phyloP scores from a whole-genome alignment of 1,284 basidiomycete species.

The Gymnopus androsaceus region DNA sequence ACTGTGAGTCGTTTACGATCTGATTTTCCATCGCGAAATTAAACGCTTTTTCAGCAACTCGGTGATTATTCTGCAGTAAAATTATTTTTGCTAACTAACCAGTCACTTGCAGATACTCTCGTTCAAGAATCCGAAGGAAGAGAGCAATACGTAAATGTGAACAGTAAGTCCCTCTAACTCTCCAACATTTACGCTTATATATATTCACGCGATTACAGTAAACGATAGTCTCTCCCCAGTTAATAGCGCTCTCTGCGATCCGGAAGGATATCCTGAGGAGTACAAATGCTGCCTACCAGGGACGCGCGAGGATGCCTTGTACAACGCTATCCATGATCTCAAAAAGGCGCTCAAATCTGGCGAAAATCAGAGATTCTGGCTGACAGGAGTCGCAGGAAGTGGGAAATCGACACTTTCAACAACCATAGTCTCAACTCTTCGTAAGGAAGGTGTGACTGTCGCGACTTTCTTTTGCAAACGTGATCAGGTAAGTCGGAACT shows the following conservation, averaged over 20 bases:
- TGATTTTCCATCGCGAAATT: background rate
- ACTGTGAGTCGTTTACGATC: background rate
- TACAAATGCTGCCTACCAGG: background rate
- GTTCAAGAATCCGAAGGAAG: background rate
- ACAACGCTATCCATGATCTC: background rate
- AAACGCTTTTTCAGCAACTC: background rate
- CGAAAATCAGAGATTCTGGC: slow-evolving; percentile 18
- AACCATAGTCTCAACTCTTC: slow-evolving; percentile 15
- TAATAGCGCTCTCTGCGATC: background rate
- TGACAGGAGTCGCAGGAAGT: slow-evolving; percentile 23
- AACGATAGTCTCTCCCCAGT: background rate
- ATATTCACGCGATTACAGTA: background rate
- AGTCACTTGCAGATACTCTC: background rate
- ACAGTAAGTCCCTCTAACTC: background rate
- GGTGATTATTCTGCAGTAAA: background rate
- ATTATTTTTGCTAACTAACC: no score
- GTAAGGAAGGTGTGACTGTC: slow-evolving; percentile 3
- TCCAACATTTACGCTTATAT: background rate
- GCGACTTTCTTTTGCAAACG: slow-evolving; percentile 1
- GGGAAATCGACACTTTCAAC: slow-evolving; percentile 26
- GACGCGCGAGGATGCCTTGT: background rate
- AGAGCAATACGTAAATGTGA: background rate
- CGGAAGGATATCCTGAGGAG: background rate
- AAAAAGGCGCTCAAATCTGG: background rate
- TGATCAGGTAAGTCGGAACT: background rate